Conservation (phyloP, 352 stramenopile genomes). For the Phytophthora sojae region DNA sequence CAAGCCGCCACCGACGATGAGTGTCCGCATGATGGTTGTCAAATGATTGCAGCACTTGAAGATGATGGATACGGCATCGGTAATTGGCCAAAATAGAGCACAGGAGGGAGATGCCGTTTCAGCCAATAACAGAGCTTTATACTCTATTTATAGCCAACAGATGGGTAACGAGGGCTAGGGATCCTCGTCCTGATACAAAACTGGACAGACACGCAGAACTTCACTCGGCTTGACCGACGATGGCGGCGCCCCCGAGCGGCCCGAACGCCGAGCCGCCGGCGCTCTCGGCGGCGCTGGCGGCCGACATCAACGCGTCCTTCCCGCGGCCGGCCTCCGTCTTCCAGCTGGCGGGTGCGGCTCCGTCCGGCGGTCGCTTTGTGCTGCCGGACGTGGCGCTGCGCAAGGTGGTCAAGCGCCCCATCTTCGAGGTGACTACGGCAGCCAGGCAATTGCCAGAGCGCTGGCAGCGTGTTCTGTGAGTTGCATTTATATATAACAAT, state of each 20-base stretch:
- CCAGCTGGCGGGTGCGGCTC: slow-evolving; percentile 37
- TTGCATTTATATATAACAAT: too few species aligned
- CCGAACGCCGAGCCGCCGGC: slow-evolving; percentile 29
- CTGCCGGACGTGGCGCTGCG: slow-evolving; percentile 66
- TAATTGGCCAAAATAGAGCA: slow-evolving; percentile 29
- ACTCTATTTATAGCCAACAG: slow-evolving; percentile 39
- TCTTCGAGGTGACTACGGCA: slow-evolving; percentile 63
- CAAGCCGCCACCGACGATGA: slow-evolving; percentile 72
- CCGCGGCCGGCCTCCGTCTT: slow-evolving; percentile 38
- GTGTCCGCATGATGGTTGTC: slow-evolving; percentile 33
- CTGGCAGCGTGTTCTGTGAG: too few species aligned
- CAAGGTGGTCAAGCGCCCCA: slow-evolving; percentile 72
- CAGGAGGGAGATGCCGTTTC: not conserved
- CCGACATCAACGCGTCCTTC: slow-evolving; percentile 32
- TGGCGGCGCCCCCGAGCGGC: slow-evolving; percentile 30
- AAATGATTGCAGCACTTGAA: slow-evolving; percentile 33
- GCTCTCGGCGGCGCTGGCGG: slow-evolving; percentile 9
- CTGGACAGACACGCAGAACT: slow-evolving; percentile 18
- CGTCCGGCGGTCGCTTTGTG: slow-evolving; percentile 43
- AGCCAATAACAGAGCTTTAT: slow-evolving; percentile 14
- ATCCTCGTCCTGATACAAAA: slow-evolving; percentile 26
- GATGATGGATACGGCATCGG: slow-evolving; percentile 4
- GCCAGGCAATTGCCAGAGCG: too few species aligned
- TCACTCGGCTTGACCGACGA: slow-evolving; percentile 17
- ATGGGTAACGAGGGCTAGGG: slow-evolving; percentile 17